Evolutionary conservation across 345 rosid genomes (phyloP).

Genomic region (Eucalyptus sideroxylon): DNA sequence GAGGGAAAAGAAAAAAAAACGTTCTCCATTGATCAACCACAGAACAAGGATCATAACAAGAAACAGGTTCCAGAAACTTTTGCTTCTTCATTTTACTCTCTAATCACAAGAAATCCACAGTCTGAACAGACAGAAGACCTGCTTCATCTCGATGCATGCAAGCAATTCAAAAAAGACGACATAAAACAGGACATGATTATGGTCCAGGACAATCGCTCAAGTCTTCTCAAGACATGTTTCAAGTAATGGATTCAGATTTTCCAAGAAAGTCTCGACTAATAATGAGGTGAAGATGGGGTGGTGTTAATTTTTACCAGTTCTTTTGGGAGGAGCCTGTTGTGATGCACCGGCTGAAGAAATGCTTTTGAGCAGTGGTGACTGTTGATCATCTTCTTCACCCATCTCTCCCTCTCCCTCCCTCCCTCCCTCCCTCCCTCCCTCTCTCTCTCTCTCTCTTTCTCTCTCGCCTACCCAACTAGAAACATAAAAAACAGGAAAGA

Average conservation of each 20-base stretch:
- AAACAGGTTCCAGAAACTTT: neutral
- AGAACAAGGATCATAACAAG: neutral
- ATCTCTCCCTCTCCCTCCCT: neutral
- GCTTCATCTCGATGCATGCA: neutral
- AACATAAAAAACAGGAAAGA: neutral
- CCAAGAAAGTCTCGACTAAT: neutral
- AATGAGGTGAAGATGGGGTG: neutral
- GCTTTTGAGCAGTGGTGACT: constrained; percentile 2
- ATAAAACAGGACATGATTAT: neutral
- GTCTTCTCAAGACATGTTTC: neutral
- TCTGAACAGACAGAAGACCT: neutral
- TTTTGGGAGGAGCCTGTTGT: neutral
- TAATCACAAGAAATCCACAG: neutral
- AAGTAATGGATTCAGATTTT: neutral
- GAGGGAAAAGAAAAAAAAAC: neutral
- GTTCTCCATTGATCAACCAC: neutral
- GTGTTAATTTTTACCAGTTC: constrained; percentile 14
- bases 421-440: neutral
- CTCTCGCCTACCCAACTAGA: neutral
- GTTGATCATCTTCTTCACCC: neutral
- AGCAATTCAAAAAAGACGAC: neutral
- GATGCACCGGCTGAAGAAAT: neutral
- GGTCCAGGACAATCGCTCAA: neutral
- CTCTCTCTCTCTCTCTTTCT: neutral
- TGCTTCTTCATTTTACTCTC: neutral